phyloP scores from a whole-genome alignment of 768 basidiomycete genomes.

The Mycena kentingensis region DNA sequence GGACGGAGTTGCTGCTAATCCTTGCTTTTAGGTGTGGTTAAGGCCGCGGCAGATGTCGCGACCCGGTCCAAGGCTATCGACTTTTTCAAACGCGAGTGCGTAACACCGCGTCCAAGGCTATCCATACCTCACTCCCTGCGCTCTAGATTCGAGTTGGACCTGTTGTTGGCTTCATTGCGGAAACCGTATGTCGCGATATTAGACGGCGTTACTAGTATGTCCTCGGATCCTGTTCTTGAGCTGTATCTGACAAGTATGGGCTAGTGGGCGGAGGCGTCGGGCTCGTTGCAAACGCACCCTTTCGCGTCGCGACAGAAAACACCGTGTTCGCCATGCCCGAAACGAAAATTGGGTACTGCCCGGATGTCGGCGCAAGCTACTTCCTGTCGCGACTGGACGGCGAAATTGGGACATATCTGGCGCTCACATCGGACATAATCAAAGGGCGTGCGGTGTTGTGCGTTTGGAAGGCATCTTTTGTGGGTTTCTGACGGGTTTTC shows the following conservation, averaged over 20 bases:
- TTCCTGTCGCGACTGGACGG: slow-evolving; percentile 92
- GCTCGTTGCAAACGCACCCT: slow-evolving; percentile 77
- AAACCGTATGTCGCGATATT: slow-evolving; percentile 93
- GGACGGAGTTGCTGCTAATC: not conserved
- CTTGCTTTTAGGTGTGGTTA: slow-evolving; percentile 52
- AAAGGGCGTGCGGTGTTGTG: slow-evolving; percentile 85
- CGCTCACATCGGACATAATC: slow-evolving; percentile 73
- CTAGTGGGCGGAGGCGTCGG: slow-evolving; percentile 97
- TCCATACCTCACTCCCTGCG: slow-evolving; percentile 16
- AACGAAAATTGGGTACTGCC: slow-evolving; percentile 86
- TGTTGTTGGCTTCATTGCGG: slow-evolving; percentile 62
- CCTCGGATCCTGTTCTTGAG: slow-evolving; percentile 13
- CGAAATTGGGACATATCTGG: slow-evolving; percentile 90
- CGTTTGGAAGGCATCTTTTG: slow-evolving; percentile 34
- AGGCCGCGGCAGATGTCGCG: slow-evolving; percentile 47
- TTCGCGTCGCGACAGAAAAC: slow-evolving; percentile 92
- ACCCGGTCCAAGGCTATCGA: slow-evolving; percentile 69
- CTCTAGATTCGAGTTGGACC: slow-evolving; percentile 78
- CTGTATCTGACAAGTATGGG: slow-evolving; percentile 11
- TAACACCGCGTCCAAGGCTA: slow-evolving; percentile 27
- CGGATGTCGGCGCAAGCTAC: slow-evolving; percentile 92
- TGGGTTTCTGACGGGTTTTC: slow-evolving; percentile 17
- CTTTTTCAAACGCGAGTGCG: slow-evolving; percentile 90
- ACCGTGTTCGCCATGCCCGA: slow-evolving; percentile 96
- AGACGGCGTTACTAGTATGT: slow-evolving; percentile 90